Conservation (phyloP, 768 basidiomycete genomes). For the Cystobasidium ongulense region DNA sequence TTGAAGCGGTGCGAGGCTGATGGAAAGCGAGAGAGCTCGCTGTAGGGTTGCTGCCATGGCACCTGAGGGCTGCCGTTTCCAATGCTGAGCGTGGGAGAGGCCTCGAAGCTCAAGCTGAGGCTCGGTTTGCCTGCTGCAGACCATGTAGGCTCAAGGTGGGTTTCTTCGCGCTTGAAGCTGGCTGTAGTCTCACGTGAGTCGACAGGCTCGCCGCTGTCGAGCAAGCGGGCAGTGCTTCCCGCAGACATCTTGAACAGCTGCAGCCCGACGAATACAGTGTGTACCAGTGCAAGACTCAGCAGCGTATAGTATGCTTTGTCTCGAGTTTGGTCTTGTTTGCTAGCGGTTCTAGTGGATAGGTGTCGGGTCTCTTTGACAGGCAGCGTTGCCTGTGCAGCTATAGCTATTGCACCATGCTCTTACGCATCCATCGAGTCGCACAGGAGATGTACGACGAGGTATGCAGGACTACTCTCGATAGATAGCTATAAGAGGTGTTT, state of each 20-base stretch:
- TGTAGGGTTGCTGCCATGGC: slow-evolving; percentile 28
- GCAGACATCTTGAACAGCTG: background rate
- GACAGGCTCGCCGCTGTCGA: background rate
- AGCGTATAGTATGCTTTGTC: too few species aligned
- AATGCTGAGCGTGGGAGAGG: background rate
- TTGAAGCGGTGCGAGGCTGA: slow-evolving; percentile 22
- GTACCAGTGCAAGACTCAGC: too few species aligned
- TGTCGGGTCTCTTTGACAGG: too few species aligned
- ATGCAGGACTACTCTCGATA: background rate
- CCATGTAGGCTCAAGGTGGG: background rate
- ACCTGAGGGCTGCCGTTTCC: background rate
- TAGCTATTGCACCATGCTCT: background rate
- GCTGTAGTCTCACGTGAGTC: background rate
- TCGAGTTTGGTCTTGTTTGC: too few species aligned
- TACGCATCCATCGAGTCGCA: background rate
- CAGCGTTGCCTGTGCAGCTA: background rate
- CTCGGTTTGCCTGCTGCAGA: background rate
- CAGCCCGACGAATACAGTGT: too few species aligned
- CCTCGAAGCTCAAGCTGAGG: slow-evolving; percentile 7
- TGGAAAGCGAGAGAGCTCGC: slow-evolving; percentile 28
- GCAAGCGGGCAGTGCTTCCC: background rate
- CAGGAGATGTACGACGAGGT: background rate
- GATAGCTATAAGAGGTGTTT: too few species aligned
- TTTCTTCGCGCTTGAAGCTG: background rate
- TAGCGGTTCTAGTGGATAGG: too few species aligned